Base-by-base conservation (phyloP, 2,329 filamentous ascomycete genomes). In the Microcyclospora tardicrescens region DNA sequence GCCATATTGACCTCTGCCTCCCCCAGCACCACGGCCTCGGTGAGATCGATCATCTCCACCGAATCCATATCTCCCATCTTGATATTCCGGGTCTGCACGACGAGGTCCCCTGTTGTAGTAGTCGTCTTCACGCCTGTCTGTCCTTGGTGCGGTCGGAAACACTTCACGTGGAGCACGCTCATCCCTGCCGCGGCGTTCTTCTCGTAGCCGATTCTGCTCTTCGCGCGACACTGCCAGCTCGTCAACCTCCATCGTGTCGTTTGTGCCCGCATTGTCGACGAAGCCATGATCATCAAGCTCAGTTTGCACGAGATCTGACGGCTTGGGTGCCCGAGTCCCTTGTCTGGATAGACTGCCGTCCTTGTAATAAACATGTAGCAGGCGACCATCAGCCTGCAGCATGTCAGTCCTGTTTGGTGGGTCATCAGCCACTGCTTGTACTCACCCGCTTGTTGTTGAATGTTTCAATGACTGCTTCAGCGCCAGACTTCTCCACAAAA, bases 391-490 rank as follows among this genome's bases (percentile, higher is more conserved):
- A 53, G 83, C 83, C 81, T 77, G 44, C 34, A 27, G 34, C n/a
- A 10, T 28, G 49, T 48, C 48, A 47, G 42, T 40, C 39, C 32
- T 8, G 28, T 29, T 24, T 10, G 34, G 24, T 33, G 34, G 40
- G 40, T 12, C 43, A 44, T 32, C n/a, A 28, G 13, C 28, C 5
- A 12, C 10, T 14, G 4, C 10, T 16, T 16, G 15, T 29, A 61
- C 76, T 49, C 57, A 84, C 82, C 55, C 76, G 84, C 64, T 85
- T 79, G 56, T 81, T 77, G 61, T 91, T 79, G 60, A 89, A 89
- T 2, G 72, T 82, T 42, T 73, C 68, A 52, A 89, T 80, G 13
- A 86, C 80, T 30, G 71, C 73, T 50, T 89, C 78, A 2, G 81
- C 84, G 30, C 79, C 81, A 45, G 81, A 75, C 50, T 73, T 77